Evolutionary conservation across 2,329 filamentous ascomycete species (phyloP).

Genomic region (Zymoseptoria ardabiliae): DNA sequence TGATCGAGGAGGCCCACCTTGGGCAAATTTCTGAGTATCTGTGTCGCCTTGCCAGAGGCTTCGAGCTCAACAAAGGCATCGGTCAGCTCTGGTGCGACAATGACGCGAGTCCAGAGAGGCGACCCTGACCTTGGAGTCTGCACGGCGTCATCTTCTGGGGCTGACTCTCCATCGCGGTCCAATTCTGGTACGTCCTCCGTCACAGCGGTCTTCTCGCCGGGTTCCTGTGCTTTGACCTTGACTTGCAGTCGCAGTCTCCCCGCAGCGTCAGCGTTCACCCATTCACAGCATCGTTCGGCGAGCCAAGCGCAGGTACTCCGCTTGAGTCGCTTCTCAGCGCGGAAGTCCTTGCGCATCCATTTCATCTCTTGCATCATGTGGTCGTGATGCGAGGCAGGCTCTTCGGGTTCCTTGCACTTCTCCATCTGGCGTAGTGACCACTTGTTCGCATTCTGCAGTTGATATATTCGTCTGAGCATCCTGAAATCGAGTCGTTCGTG

Average conservation of each 20-base stretch:
- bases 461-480: constrained; percentile 78
- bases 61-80: constrained; percentile 20
- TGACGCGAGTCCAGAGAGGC: constrained; percentile 14
- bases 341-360: constrained; percentile 96
- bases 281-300: constrained; percentile 77
- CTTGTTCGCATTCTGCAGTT: constrained; percentile 81
- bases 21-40: constrained; percentile 24
- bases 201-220: constrained; percentile 17
- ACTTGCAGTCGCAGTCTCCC: constrained; percentile 64
- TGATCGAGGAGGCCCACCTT: constrained; percentile 14
- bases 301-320: constrained; percentile 69
- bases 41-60: constrained; percentile 21
- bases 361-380: constrained; percentile 84
- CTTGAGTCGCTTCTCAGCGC: constrained; percentile 93
- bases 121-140: constrained; percentile 19
- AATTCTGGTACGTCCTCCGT: constrained; percentile 23
- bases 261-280: constrained; percentile 58
- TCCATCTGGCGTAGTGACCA: constrained; percentile 90
- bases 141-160: constrained; percentile 26
- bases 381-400: constrained; percentile 76
- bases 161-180: constrained; percentile 24
- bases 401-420: constrained; percentile 70
- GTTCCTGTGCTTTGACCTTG: constrained; percentile 41
- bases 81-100: constrained; percentile 24
- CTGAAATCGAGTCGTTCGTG: constrained; percentile 83